Evolutionary conservation across 345 rosid species (phyloP), one percentile per base, ranked within the genome.

Genomic region (Gossypium arboreum): DNA sequence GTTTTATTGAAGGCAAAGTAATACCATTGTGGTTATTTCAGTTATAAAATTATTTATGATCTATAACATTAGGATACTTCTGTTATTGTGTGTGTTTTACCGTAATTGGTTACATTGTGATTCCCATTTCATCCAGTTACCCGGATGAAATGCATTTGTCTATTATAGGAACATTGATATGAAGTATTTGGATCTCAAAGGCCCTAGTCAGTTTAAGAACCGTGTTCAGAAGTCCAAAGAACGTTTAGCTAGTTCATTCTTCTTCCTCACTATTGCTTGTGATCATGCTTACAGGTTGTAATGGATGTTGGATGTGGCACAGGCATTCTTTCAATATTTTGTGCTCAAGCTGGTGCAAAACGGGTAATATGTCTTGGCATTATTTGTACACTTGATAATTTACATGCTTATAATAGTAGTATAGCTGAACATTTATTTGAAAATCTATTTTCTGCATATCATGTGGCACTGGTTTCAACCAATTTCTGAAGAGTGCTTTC

Each of bases 261-360:
- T 16, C 65, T 61, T 67, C 70, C 70, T 81, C 70, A 48, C 76
- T 59, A 73, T 69, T 68, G 13, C 29, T 61, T 78, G 50, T 80
- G 74, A 69, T 54, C 56, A 24, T 79, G 24, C 73, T 12, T 71
- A 44, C 84, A 95, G 99, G 98, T 95, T 79, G 99, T 95, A 57
- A 85, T 95, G 71, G 98, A 95, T 83, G 99, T 95, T 87, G 99
- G 99, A 73, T 95, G 99, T 78, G 99, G 99, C 59, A 95, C 99
- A 12, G 98, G 98, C 76, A 92, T 95, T 80, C 98, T 95, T 74
- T 89, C 99, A 54, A 90, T 95, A 83, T 95, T 95, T 84, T 95
- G 99, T 87, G 96, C 97, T 75, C 96, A 91, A 83, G 99, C 98
- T 71, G 99, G 99, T 65, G 99, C 99, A 7, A 93, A 89, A 81